Conservation (phyloP, 345 rosid genomes). For the Ceriops decandra region DNA sequence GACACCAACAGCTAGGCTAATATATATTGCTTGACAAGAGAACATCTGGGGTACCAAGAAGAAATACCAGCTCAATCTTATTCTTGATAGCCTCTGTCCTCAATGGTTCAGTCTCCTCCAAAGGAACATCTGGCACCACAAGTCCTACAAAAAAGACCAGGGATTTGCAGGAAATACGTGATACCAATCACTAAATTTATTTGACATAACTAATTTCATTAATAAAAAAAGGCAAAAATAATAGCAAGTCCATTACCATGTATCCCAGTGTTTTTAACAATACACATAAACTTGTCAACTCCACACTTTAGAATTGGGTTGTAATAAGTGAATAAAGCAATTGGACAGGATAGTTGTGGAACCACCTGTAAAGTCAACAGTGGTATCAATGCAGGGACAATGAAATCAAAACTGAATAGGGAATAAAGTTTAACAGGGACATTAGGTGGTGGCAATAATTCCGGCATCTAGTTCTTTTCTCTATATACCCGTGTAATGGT, state of each 20-base stretch:
- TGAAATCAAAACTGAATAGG: neutral
- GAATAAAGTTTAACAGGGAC: neutral
- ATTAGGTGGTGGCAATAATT: neutral
- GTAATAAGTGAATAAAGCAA: conserved; percentile 82
- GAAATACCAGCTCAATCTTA: conserved; percentile 65
- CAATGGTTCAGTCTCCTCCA: conserved; percentile 81
- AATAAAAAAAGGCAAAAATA: conserved; percentile 3
- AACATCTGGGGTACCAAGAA: neutral
- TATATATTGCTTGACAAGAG: too few species aligned
- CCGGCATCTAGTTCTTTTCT: too few species aligned
- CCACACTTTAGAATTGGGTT: conserved; percentile 83
- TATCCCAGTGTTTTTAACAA: conserved; percentile 62
- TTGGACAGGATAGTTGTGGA: conserved; percentile 71
- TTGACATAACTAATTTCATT: neutral
- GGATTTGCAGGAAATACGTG: too few species aligned
- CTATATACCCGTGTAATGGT: too few species aligned
- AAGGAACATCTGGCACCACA: conserved; percentile 95
- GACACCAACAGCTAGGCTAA: too few species aligned
- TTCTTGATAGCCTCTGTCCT: conserved; percentile 70
- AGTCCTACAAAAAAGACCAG: conserved; percentile 47
- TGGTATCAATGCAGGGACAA: conserved; percentile 5
- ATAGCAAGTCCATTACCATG: conserved; percentile 43
- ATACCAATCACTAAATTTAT: too few species aligned
- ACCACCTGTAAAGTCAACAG: conserved; percentile 49
- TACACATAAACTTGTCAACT: conserved; percentile 61